A percentile compares a stretch with the other conserved stretches of the same genome.
phyloP scores from a whole-genome alignment of 2,329 filamentous ascomycete genomes.

The Exophiala lecanii-corni region DNA sequence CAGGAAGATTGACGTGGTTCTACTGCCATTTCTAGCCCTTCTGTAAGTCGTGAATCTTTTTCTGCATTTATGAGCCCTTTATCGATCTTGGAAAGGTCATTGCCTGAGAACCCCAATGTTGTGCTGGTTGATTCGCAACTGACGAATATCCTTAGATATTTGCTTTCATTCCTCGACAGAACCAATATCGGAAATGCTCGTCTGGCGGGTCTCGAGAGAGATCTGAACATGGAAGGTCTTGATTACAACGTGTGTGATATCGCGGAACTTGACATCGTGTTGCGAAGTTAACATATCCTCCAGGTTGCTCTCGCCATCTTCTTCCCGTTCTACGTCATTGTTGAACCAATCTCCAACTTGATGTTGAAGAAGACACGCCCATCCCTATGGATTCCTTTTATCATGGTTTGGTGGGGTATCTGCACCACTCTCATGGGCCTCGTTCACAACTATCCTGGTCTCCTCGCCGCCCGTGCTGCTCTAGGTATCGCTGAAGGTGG shows the following conservation, averaged over 20 bases:
- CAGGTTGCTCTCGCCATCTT: constrained; percentile 20
- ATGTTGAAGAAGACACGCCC: constrained; percentile 19
- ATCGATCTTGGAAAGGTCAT: constrained; percentile 31
- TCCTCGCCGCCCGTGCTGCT: constrained; percentile 32
- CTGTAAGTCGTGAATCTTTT: too few relatives aligned
- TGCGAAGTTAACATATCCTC: constrained; percentile 30
- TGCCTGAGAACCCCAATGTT: too few relatives aligned
- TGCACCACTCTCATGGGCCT: constrained; percentile 49
- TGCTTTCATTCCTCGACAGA: constrained; percentile 55
- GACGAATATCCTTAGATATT: too few relatives aligned
- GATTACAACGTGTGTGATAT: constrained; percentile 36
- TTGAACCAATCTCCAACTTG: constrained; percentile 37
- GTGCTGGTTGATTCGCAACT: too few relatives aligned
- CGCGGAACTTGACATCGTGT: too few relatives aligned
- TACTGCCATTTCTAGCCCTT: constrained; percentile 38
- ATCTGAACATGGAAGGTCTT: constrained; percentile 41
- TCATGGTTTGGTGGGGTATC: constrained; percentile 41
- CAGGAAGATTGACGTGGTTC: constrained; percentile 33
- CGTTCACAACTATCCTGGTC: constrained; percentile 30
- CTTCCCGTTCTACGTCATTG: constrained; percentile 21
- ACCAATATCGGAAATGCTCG: constrained; percentile 46
- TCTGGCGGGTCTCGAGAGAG: constrained; percentile 39
- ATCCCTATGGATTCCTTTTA: constrained; percentile 17
- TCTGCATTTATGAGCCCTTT: too few relatives aligned
- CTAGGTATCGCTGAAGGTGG: constrained; percentile 37